Evolutionary conservation across 2,329 filamentous ascomycete species (phyloP), one percentile per base, ranked within the genome.

Genomic region (Alternaria sp.): DNA sequence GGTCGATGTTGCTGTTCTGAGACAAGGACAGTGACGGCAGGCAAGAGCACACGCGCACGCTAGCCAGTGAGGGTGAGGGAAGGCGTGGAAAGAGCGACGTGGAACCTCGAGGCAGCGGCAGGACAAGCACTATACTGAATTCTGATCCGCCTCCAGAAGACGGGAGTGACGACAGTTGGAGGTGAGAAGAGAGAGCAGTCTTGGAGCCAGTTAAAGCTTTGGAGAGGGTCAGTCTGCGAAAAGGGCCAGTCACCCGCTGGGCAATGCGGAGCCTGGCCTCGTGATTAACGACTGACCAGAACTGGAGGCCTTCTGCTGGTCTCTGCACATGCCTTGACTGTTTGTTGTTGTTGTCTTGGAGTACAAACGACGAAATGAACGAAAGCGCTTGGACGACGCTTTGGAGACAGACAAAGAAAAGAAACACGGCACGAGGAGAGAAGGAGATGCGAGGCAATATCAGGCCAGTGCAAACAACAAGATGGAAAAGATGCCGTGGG

Each of bases 11-110:
- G 53, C 24, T 17, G 37, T 36, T 50, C 17, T 29, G 26, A 48
- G 44, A 48, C 24, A 40, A 37, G 13, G 26, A 29, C 24, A 37
- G 23, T 39, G 33, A 42, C 14, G 7, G 26, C 26, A 36, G 41
- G 55, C 36, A 57, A 50, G 49, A 40, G 55, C 54, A 34, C 29
- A 23, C 24, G 13, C 29, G 6, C 42, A 33, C 42, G 29, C 21
- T 48, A 48, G 31, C 31, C 29, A 26, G 21, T 21, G 44, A 48
- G 44, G 21, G 33, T 37, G 33, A 41, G 42, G 33, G 51, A 45
- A 42, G 40, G 54, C 36, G 34, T 28, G 51, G 55, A 54, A 63
- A 39, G 51, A 55, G 56, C 39, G 51, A 58, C 41, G 52, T 13
- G 37, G n/a, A n/a, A 34, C 34, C 24, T 21, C 33, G n/a, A 26